Evolutionary conservation across 352 stramenopile genomes (phyloP).

Genomic region (Globisporangium yorkense): DNA sequence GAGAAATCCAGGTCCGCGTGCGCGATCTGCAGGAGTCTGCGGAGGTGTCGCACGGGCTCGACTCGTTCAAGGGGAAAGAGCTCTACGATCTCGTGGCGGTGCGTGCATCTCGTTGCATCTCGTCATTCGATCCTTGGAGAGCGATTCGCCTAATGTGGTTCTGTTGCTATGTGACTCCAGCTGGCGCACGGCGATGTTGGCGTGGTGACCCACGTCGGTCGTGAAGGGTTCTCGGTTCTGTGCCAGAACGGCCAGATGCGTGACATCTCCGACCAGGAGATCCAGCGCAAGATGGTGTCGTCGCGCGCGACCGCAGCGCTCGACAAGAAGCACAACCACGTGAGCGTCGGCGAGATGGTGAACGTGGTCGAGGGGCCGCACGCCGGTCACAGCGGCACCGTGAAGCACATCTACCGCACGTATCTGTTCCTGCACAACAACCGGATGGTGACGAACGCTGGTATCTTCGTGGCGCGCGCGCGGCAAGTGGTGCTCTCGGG

Average conservation of each 20-base stretch:
- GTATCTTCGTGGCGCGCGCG: constrained; percentile 85
- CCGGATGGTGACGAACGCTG: constrained; percentile 83
- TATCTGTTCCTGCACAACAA: constrained; percentile 91
- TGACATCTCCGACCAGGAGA: constrained; percentile 85
- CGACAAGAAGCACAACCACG: constrained; percentile 88
- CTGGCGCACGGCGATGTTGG: constrained; percentile 84
- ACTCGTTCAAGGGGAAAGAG: constrained; percentile 88
- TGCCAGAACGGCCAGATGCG: constrained; percentile 80
- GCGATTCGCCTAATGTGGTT: neutral
- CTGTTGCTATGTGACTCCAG: constrained; percentile 17
- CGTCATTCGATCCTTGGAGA: neutral
- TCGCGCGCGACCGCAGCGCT: constrained; percentile 72
- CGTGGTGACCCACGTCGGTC: constrained; percentile 88
- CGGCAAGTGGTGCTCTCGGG: constrained; percentile 79
- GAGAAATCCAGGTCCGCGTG: constrained; percentile 88
- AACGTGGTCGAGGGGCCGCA: constrained; percentile 85
- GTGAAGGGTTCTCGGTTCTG: constrained; percentile 85
- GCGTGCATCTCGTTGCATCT: constrained; percentile 8
- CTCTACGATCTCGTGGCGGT: constrained; percentile 86
- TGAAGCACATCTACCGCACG: constrained; percentile 89
- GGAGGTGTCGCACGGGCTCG: constrained; percentile 84
- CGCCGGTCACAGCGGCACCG: constrained; percentile 78
- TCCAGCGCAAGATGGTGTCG: constrained; percentile 85
- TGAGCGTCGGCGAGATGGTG: constrained; percentile 87
- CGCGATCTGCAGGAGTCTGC: constrained; percentile 87